Evolutionary conservation across 371 early-diverging fungal species (phyloP), one percentile per base, ranked within the genome.

Genomic region (Syncephalastrum contaminatum): DNA sequence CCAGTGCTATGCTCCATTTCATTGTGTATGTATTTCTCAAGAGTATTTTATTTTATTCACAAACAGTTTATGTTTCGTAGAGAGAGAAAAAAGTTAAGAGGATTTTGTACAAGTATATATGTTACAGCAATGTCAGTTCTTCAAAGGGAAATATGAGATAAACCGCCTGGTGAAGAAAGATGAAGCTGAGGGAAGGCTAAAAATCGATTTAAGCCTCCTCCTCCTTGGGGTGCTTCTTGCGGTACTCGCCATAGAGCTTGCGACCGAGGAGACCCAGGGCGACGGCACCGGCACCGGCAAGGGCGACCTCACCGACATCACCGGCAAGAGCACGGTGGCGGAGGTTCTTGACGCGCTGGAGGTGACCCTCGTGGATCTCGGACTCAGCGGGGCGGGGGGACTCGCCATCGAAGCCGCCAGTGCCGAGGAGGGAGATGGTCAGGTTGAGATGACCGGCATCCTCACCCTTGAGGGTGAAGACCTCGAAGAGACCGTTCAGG

Each of bases 191-290:
- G 36, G 10, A 12, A 3, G 12, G 36, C 36, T 30, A 30, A 10
- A 30, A 30, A 10, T 10, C 10, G 0, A 30, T 30, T 30, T 30
- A 30, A 19, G 68, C 63, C 43, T 78, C 69, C 49, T 75, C 41
- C 7, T 19, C 41, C 46, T 48, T 47, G 22, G 36, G 36, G 36
- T 30, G 36, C 8, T 5, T 30, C 36, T 30, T 30, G 36, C 36
- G 36, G 36, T 73, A 64, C 22, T 83, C 71, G 24, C 66, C 70
- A 20, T 69, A 69, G 36, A 74, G 50, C 67, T 80, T 78, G 69
- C 77, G 69, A 48, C 76, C 80, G 39, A 80, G 42, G 52, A 78
- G 53, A 58, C 77, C 81, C 27, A 75, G 80, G 56, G 79, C 84
- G 7, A 77, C 43, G 39, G 76, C 79, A 12, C 25, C 25, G 25